phyloP scores from a whole-genome alignment of 148 eudicot species.

The Fagopyrum esculentum region DNA sequence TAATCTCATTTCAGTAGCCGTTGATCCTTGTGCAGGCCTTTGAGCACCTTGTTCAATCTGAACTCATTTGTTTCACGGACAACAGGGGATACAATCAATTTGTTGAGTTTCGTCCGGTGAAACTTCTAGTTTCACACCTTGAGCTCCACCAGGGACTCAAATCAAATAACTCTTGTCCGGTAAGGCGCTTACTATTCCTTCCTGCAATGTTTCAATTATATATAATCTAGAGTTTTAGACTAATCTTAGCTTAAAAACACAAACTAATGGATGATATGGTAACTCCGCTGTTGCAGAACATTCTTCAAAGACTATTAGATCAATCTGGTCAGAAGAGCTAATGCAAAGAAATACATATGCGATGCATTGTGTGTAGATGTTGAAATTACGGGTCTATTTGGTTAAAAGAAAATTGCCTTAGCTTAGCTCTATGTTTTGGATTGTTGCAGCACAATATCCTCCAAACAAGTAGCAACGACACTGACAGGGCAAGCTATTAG shows the following conservation, averaged over 20 bases:
- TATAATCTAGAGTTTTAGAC: background rate
- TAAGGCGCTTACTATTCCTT: conserved; percentile 28
- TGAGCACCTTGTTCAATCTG: conserved; percentile 77
- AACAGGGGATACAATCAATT: conserved; percentile 66
- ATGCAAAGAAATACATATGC: background rate
- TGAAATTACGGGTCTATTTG: too few species aligned
- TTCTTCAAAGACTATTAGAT: conserved; percentile 6
- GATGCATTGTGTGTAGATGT: background rate
- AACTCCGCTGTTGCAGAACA: conserved; percentile 2
- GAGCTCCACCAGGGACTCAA: conserved; percentile 75
- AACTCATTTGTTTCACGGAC: conserved; percentile 55
- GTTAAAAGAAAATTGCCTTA: too few species aligned
- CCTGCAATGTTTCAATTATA: background rate
- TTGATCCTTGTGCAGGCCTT: conserved; percentile 50
- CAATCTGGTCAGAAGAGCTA: conserved; percentile 12
- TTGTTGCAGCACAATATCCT: too few species aligned
- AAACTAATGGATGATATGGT: conserved; percentile 2
- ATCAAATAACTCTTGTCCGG: conserved; percentile 58
- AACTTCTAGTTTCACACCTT: conserved; percentile 55
- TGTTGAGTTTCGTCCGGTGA: conserved; percentile 73
- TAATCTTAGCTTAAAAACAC: background rate
- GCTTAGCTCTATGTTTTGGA: too few species aligned
- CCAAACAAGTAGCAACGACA: too few species aligned
- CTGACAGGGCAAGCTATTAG: too few species aligned
- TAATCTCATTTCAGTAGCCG: background rate